Evolutionary conservation across 768 basidiomycete species (phyloP).

Genomic region (Mycena vulgaris): DNA sequence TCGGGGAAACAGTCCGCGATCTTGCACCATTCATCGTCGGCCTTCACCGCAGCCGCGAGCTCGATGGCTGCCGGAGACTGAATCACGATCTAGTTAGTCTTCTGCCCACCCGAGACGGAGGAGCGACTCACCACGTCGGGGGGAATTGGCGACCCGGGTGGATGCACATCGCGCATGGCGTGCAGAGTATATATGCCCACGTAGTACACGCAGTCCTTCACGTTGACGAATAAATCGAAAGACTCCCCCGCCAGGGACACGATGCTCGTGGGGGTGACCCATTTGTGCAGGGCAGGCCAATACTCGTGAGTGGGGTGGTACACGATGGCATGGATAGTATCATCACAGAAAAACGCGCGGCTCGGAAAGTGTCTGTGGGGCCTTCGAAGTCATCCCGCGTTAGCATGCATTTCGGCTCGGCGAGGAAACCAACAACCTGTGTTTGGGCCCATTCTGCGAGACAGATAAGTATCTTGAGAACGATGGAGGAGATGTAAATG

Average conservation of each 20-base stretch:
- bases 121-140: background rate
- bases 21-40: background rate
- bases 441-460: background rate
- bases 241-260: background rate
- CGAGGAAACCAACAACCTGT: background rate
- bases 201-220: background rate
- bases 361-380: background rate
- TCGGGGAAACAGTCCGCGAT: background rate
- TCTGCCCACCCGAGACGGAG: no score
- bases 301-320: conserved; percentile 10
- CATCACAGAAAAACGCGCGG: background rate
- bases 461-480: background rate
- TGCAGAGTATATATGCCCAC: conserved; percentile 4
- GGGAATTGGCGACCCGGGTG: background rate
- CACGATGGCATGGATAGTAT: background rate
- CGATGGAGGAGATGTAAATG: background rate
- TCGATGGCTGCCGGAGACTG: background rate
- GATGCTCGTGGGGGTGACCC: background rate
- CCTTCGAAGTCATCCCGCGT: background rate
- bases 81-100: background rate
- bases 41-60: background rate
- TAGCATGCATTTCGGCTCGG: background rate
- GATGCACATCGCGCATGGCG: background rate
- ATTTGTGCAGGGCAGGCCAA: background rate
- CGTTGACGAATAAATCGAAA: conserved; percentile 1